phyloP scores from a whole-genome alignment of 2,329 filamentous ascomycete genomes.

The Ceratocystis alfenasii region DNA sequence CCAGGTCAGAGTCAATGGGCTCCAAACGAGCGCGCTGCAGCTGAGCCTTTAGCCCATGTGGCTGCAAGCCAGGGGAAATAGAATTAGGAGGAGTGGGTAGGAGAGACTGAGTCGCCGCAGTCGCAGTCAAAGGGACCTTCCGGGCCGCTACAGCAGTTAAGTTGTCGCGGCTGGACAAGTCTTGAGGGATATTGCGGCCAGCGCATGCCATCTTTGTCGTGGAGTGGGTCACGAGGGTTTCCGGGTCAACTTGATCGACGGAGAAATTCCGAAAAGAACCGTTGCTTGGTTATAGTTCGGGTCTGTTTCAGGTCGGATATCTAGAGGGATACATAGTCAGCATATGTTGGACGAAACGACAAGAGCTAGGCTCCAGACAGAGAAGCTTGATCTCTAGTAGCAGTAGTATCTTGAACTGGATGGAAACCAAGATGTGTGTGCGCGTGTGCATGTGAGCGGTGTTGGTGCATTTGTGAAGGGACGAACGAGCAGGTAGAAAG shows the following conservation, averaged over 20 bases:
- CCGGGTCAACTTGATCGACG: background rate
- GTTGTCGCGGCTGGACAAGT: constrained; percentile 53
- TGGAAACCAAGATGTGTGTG: too few species aligned
- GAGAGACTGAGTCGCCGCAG: constrained; percentile 45
- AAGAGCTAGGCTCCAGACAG: too few species aligned
- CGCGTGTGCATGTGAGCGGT: background rate
- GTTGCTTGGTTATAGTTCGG: background rate
- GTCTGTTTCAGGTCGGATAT: too few species aligned
- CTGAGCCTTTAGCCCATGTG: constrained; percentile 64
- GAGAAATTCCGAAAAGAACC: background rate
- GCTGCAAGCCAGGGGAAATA: constrained; percentile 76
- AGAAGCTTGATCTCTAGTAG: too few species aligned
- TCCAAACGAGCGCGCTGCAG: constrained; percentile 47
- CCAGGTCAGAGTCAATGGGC: constrained; percentile 72
- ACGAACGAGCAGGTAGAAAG: background rate
- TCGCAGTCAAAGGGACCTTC: constrained; percentile 47
- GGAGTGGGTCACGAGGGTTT: background rate
- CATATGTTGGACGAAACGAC: too few species aligned
- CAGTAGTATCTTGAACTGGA: too few species aligned
- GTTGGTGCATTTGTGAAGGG: background rate
- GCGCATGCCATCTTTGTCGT: constrained; percentile 39
- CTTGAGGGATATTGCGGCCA: constrained; percentile 55
- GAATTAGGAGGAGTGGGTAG: constrained; percentile 91
- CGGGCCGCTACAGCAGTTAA: constrained; percentile 60
- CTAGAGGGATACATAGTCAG: too few species aligned